Conservation (phyloP, 805 yeast species). For the Saccharomycopsis amapae region DNA sequence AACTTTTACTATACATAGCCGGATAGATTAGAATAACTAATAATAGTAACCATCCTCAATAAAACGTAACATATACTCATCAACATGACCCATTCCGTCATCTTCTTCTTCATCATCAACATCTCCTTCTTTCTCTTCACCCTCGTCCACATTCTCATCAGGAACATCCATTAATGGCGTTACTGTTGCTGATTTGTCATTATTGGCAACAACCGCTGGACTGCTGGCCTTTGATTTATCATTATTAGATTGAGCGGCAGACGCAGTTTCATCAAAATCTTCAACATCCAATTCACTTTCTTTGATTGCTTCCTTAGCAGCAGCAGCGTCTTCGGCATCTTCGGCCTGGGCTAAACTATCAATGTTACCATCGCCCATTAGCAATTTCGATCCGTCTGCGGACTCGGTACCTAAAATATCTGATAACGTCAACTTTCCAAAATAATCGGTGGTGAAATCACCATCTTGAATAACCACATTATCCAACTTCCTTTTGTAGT, state of each 20-base stretch:
- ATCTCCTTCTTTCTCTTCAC: constrained; percentile 36
- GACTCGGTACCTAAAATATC: constrained; percentile 59
- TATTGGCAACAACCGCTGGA: too few relatives aligned
- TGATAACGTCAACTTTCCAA: constrained; percentile 76
- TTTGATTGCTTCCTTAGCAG: constrained; percentile 82
- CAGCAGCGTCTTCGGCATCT: constrained; percentile 84
- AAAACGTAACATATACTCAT: constrained; percentile 91
- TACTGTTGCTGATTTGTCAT: constrained; percentile 14
- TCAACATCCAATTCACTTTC: constrained; percentile 80
- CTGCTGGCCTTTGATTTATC: constrained; percentile 27
- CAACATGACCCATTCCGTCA: constrained; percentile 69
- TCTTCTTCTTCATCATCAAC: constrained; percentile 48
- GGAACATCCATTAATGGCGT: background rate
- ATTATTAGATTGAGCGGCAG: constrained; percentile 25
- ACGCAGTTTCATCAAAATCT: constrained; percentile 57
- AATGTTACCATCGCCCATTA: constrained; percentile 34
- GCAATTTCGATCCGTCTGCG: constrained; percentile 27
- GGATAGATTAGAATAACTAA: constrained; percentile 10
- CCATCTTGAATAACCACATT: constrained; percentile 96
- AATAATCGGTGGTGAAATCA: constrained; percentile 95
- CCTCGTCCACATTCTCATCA: constrained; percentile 22
- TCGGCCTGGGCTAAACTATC: constrained; percentile 85
- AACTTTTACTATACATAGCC: background rate
- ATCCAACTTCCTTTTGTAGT: constrained; percentile 88
- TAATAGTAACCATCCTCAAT: constrained; percentile 77